Evolutionary conservation across 2,329 filamentous ascomycete genomes (phyloP), one percentile per base, ranked within the genome.

Genomic region (Cadophora sp.): DNA sequence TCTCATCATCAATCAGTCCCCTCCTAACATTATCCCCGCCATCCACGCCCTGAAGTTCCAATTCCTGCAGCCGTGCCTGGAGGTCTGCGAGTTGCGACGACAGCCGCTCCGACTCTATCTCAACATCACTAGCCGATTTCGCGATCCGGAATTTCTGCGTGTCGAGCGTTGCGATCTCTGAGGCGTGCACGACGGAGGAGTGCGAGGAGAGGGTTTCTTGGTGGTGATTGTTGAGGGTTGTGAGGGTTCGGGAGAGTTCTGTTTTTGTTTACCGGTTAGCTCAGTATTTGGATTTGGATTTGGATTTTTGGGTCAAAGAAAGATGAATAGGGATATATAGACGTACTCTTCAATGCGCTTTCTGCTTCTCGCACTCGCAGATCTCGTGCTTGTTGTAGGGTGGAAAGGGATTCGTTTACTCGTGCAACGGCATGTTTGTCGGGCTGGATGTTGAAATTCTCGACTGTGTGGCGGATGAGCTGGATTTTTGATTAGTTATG

Each of bases 41-140:
- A 77, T 97, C 94, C 1, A 96, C 85, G 1, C 94, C 94, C 79
- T 97, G 93, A 64, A 91, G 83, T 77, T 98, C 95, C 53, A 98
- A 81, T 78, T 96, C 93, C 58, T 91, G 89, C 74, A 97, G 81
- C 11, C 91, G 85, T 51, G 89, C 89, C 68, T 89, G 88, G 66
- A 97, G 81, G 74, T 94, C 88, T 16, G 89, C 91, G 6, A 93
- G 81, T 79, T 96, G 92, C 6, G 88, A 87, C 65, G 92, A 89
- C 55, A 98, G 82, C n/a, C 95, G 86, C 83, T 98, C 95, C n/a
- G 92, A 91, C 81, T 99, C 96, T 76, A 95, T 94, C 82, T 97
- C 94, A 7, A 96, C 83, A 78, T 98, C 95, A 1, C 88, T 91
- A 0, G 92, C 93, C 18, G 92, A 89, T 80, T 98, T 98, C n/a